phyloP scores from a whole-genome alignment of 345 rosid species.

The Nephelium lappaceum region DNA sequence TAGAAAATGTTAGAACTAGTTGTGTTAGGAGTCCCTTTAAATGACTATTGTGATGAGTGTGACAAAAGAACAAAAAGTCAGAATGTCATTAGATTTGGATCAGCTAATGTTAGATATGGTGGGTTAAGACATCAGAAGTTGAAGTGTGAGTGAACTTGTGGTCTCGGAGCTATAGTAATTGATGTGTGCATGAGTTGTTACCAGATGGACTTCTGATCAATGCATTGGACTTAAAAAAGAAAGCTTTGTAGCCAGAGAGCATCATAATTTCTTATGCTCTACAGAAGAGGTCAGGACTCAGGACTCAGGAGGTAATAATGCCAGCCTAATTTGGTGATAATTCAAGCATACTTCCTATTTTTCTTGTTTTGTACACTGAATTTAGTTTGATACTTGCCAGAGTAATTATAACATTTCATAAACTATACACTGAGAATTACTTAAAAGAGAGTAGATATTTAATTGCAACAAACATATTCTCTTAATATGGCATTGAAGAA shows the following conservation, averaged over 20 bases:
- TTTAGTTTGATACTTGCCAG: neutral
- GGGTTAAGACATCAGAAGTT: neutral
- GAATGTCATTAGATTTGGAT: neutral
- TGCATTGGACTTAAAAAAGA: neutral
- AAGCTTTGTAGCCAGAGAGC: neutral
- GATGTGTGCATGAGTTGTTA: neutral
- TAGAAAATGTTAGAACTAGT: too few species aligned
- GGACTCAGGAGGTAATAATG: neutral
- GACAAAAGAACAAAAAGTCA: neutral
- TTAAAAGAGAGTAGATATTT: neutral
- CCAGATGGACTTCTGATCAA: neutral
- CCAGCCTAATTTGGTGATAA: neutral
- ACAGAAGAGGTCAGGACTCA: too few species aligned
- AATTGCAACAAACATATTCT: neutral
- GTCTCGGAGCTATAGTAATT: neutral
- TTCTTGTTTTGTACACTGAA: neutral
- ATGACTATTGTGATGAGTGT: neutral
- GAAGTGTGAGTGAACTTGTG: neutral
- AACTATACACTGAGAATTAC: neutral
- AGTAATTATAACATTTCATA: neutral
- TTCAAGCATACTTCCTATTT: neutral
- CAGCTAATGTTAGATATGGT: neutral
- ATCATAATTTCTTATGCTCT: neutral
- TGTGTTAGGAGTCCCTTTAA: too few species aligned
- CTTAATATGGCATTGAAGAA: constrained; percentile 14